Evolutionary conservation across 2,329 filamentous ascomycete genomes (phyloP), one percentile per base, ranked within the genome.

Genomic region (Scopulariopsis brevicaulis): DNA sequence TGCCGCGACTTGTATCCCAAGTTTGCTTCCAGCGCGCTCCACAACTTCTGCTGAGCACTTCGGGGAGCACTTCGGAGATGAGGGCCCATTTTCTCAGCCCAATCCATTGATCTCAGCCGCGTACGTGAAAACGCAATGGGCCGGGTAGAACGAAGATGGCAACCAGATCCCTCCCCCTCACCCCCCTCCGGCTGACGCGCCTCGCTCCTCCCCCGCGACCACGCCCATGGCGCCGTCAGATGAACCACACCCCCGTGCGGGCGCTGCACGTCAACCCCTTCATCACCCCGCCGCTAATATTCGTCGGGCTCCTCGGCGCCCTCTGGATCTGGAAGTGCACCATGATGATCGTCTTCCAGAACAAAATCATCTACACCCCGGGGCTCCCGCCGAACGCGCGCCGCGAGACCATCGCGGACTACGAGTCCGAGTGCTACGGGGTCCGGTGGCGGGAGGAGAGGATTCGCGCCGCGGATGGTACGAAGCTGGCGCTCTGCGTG

Each of bases 281-380:
- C 14, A 69, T 88, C n/a, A 70, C 86, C 3, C 84, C 87, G 8
- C 89, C 89, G 0, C 65, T 80, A 7, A 74, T 89, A 51, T 91
- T 90, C 65, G 68, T 75, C 15, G 83, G 85, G 1, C 74, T 92
- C 40, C 75, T 89, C 4, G 64, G 88, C 20, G 77, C 77, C 3
- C 73, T 92, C 15, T 92, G 79, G 78, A 73, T 71, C 1, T 83
- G 80, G 76, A 84, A 85, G 66, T 90, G 87, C 66, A 69, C 83
- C 57, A 88, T 90, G 83, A 82, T 91, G 72, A 76, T 93, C 32
- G 63, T 87, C 4, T 87, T 91, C 67, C 89, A 92, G 70, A 89
- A 92, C 66, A 86, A 86, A 66, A 89, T 92, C 66, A 87, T 92
- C 60, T 92, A 91, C 70, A 90, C 90, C 74, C 86, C 88, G 0